A percentile compares a stretch with the other conserved stretches of the same genome.
Conservation (phyloP, 768 basidiomycete species). For the Rubroboletus pulcherrimus region DNA sequence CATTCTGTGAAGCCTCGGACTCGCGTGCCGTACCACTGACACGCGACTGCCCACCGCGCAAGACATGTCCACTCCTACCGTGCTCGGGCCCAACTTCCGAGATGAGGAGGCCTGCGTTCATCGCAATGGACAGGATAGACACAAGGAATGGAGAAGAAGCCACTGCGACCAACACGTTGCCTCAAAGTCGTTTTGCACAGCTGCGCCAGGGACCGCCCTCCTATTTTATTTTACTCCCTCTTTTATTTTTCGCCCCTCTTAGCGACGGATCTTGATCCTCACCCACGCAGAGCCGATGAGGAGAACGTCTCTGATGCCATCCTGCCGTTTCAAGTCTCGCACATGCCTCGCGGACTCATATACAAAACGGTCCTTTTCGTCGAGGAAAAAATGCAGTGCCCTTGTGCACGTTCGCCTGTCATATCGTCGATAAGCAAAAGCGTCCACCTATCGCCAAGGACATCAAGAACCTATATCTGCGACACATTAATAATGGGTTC, state of each 20-base stretch:
- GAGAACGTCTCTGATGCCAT: not conserved
- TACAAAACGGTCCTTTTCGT: not conserved
- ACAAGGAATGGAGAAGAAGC: constrained; percentile 14
- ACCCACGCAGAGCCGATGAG: constrained; percentile 2
- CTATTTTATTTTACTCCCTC: not conserved
- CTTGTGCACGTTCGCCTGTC: constrained; percentile 1
- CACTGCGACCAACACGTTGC: constrained; percentile 24
- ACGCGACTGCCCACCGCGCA: constrained; percentile 2
- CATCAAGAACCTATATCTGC: constrained; percentile 3
- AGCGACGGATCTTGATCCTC: not conserved
- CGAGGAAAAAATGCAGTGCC: constrained; percentile 6
- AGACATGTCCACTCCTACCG: constrained; percentile 6
- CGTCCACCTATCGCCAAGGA: not conserved
- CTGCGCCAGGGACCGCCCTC: not conserved
- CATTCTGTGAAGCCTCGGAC: constrained; percentile 13
- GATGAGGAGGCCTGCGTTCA: constrained; percentile 4
- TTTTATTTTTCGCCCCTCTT: not conserved
- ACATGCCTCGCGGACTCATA: not conserved
- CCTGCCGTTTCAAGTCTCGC: not conserved
- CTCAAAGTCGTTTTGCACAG: constrained; percentile 5
- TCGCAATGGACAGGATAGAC: not conserved
- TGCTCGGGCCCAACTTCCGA: constrained; percentile 4
- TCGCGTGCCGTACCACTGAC: not conserved
- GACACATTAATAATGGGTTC: not conserved
- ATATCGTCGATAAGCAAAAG: constrained; percentile 9